phyloP scores from a whole-genome alignment of 768 basidiomycete species.

The Pilatotrama ljubarskyi region DNA sequence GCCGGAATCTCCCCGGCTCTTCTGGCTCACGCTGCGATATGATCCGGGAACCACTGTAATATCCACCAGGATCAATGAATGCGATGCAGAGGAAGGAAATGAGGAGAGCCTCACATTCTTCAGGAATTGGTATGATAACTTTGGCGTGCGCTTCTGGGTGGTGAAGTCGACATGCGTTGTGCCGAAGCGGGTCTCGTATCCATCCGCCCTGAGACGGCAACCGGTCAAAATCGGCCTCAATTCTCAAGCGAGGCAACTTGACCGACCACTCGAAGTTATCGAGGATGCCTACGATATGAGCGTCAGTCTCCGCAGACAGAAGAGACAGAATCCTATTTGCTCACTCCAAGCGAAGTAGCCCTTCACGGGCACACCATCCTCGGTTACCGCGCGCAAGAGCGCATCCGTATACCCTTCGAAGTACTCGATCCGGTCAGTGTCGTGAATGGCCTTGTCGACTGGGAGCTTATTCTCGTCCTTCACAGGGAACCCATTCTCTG shows the following conservation, averaged over 20 bases:
- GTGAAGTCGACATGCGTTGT: slow-evolving; percentile 43
- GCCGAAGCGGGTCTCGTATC: slow-evolving; percentile 46
- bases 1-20: too few species aligned
- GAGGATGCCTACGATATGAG: slow-evolving; percentile 31
- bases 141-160: slow-evolving; percentile 32
- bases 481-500: slow-evolving; percentile 47
- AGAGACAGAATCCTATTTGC: background rate
- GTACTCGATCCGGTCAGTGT: slow-evolving; percentile 43
- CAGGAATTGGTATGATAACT: slow-evolving; percentile 30
- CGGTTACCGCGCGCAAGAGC: slow-evolving; percentile 37
- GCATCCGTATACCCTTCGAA: slow-evolving; percentile 39
- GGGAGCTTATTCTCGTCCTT: slow-evolving; percentile 40
- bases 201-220: slow-evolving; percentile 33
- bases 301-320: background rate
- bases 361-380: slow-evolving; percentile 39
- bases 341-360: slow-evolving; percentile 45
- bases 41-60: slow-evolving; percentile 20
- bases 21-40: slow-evolving; percentile 2
- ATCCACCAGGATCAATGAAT: background rate
- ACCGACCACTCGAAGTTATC: slow-evolving; percentile 48
- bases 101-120: slow-evolving; percentile 21
- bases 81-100: too few species aligned
- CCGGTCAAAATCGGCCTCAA: background rate
- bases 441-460: slow-evolving; percentile 36
- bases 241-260: background rate